phyloP scores from a whole-genome alignment of 768 basidiomycete species.

The Suillus subalutaceus region DNA sequence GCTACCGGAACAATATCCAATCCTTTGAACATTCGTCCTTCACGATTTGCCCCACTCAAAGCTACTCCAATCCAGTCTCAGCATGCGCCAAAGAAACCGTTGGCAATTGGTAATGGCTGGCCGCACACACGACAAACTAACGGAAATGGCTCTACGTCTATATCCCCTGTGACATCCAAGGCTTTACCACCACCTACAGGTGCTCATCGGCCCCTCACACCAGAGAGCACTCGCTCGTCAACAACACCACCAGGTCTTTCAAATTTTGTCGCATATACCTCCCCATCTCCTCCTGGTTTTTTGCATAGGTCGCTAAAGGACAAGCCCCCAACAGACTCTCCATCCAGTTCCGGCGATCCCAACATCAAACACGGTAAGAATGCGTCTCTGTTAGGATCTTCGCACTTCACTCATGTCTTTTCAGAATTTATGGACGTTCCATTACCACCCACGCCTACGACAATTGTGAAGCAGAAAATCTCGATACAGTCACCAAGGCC shows the following conservation, averaged over 20 bases:
- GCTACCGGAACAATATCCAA: conserved; percentile 50
- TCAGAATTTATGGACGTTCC: neutral
- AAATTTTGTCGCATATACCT: conserved; percentile 33
- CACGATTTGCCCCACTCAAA: conserved; percentile 28
- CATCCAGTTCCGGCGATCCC: conserved; percentile 24
- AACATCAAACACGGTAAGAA: conserved; percentile 33
- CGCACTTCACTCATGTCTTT: neutral
- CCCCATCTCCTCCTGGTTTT: conserved; percentile 39
- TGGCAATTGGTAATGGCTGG: conserved; percentile 53
- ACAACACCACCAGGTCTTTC: conserved; percentile 37
- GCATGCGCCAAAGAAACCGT: conserved; percentile 36
- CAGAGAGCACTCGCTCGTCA: conserved; percentile 36
- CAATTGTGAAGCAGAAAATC: conserved; percentile 23
- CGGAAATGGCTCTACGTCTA: conserved; percentile 22
- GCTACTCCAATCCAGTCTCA: conserved; percentile 16
- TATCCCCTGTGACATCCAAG: conserved; percentile 9
- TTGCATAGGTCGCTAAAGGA: conserved; percentile 34
- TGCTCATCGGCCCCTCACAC: conserved; percentile 24
- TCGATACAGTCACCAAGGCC: conserved; percentile 35
- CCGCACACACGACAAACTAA: conserved; percentile 36
- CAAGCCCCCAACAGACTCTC: conserved; percentile 20
- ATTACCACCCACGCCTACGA: conserved; percentile 20
- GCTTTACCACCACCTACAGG: conserved; percentile 23
- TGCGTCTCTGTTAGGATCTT: neutral
- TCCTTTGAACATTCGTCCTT: conserved; percentile 58